Conservation (phyloP, 345 rosid genomes). For the Acer negundo region DNA sequence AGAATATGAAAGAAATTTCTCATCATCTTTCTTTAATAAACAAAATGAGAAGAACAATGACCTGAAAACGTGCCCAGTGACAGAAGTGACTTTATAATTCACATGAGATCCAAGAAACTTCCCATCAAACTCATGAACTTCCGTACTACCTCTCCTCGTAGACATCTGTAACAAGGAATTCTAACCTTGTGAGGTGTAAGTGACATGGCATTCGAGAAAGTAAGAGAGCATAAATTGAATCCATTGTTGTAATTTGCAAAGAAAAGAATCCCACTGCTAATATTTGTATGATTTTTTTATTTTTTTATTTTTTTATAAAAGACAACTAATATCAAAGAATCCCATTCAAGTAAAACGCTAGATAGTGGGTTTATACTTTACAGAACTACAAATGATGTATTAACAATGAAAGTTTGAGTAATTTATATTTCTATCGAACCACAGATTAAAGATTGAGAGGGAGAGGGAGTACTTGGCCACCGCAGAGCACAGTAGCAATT, state of each 20-base stretch:
- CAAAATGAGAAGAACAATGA: constrained; percentile 27
- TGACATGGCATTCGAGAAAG: too few species aligned
- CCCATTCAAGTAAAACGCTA: too few species aligned
- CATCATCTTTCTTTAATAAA: too few species aligned
- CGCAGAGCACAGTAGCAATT: constrained; percentile 80
- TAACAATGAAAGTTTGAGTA: too few species aligned
- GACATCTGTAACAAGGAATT: constrained; percentile 52
- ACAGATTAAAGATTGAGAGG: too few species aligned
- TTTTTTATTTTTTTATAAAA: too few species aligned
- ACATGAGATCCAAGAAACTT: constrained; percentile 60
- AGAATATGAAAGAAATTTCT: not conserved
- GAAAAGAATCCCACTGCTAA: not conserved
- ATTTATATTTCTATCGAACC: too few species aligned
- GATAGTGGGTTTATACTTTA: too few species aligned
- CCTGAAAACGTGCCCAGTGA: constrained; percentile 97
- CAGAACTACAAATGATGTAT: too few species aligned
- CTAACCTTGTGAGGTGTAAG: not conserved
- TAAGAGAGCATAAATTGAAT: too few species aligned
- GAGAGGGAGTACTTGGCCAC: constrained; percentile 50
- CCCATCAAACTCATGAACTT: constrained; percentile 86
- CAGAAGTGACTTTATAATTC: constrained; percentile 78
- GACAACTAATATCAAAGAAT: too few species aligned
- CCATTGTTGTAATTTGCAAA: not conserved
- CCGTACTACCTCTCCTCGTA: constrained; percentile 78
- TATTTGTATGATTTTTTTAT: too few species aligned